These are phyloP conservation scores for Spathaspora sp. DNA, from an alignment of 1,139 yeast species.

Conservation along the genomic window DNA sequence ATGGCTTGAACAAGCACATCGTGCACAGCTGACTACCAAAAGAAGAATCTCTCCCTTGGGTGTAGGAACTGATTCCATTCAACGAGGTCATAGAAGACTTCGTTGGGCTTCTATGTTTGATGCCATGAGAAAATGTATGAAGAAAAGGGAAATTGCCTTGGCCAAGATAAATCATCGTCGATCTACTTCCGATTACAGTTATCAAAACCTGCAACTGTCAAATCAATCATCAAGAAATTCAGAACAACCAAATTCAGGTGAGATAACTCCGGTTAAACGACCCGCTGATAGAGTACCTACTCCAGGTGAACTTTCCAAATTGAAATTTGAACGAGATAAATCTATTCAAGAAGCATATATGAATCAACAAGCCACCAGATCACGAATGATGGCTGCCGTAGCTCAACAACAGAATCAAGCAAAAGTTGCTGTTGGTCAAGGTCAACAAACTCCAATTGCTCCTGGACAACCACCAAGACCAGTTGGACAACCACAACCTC, in stretches of 20 bases:
- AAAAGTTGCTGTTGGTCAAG: slow-evolving; percentile 12
- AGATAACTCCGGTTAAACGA: slow-evolving; percentile 13
- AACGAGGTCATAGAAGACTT: slow-evolving; percentile 84
- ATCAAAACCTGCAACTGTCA: slow-evolving; percentile 10
- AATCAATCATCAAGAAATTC: slow-evolving; percentile 7
- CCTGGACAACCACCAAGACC: slow-evolving; percentile 1
- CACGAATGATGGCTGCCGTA: slow-evolving; percentile 43
- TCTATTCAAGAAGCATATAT: slow-evolving; percentile 73
- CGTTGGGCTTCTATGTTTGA: slow-evolving; percentile 97
- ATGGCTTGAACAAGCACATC: slow-evolving; percentile 90
- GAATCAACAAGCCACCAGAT: slow-evolving; percentile 48
- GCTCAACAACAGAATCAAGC: slow-evolving; percentile 34
- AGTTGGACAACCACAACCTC: slow-evolving; percentile 5
- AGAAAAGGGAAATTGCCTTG: slow-evolving; percentile 66
- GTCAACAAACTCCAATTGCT: slow-evolving; percentile 14
- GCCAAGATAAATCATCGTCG: slow-evolving; percentile 38
- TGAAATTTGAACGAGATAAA: slow-evolving; percentile 84
- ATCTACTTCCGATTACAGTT: slow-evolving; percentile 17
- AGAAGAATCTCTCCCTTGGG: slow-evolving; percentile 90
- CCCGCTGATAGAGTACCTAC: slow-evolving; percentile 54
- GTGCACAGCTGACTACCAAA: slow-evolving; percentile 83
- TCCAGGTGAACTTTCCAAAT: slow-evolving; percentile 77
- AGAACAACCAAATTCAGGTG: slow-evolving; percentile 20
- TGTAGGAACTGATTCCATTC: slow-evolving; percentile 86
- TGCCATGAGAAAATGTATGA: slow-evolving; percentile 87